Conservation (phyloP, 31 red algal species). For the Endocladia muricata region DNA sequence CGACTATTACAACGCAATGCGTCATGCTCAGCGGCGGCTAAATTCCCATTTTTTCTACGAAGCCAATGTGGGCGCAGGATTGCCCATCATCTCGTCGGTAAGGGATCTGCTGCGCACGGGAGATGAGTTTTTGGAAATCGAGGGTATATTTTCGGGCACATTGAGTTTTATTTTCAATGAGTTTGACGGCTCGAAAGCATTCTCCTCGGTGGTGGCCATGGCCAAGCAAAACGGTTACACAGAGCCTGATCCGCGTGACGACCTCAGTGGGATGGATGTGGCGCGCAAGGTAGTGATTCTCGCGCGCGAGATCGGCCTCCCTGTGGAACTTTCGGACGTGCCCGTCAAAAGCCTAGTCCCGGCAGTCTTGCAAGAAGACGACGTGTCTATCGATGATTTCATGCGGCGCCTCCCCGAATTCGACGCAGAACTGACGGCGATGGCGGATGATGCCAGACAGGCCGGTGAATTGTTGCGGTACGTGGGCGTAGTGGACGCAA, state of each 20-base stretch:
- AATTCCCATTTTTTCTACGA: constrained; percentile 97
- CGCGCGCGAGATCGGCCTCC: constrained; percentile 87
- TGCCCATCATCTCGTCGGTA: constrained; percentile 92
- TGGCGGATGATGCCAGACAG: constrained; percentile 68
- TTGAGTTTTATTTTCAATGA: constrained; percentile 96
- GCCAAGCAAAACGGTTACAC: constrained; percentile 87
- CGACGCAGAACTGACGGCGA: constrained; percentile 64
- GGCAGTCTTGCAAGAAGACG: constrained; percentile 27
- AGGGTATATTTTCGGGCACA: constrained; percentile 93
- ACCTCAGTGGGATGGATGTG: constrained; percentile 89
- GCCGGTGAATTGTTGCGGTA: constrained; percentile 80
- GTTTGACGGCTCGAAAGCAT: constrained; percentile 80
- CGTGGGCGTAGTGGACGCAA: constrained; percentile 80
- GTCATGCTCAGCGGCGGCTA: constrained; percentile 64
- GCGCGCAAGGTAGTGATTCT: constrained; percentile 96
- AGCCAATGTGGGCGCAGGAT: constrained; percentile 91
- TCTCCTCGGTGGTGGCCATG: constrained; percentile 68
- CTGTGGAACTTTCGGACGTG: constrained; percentile 77
- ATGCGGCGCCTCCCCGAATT: constrained; percentile 77
- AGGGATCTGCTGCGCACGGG: constrained; percentile 91
- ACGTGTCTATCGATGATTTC: constrained; percentile 70
- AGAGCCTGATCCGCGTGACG: constrained; percentile 95
- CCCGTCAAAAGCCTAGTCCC: constrained; percentile 85
- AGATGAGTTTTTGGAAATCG: constrained; percentile 86
- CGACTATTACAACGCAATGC: constrained; percentile 63